Evolutionary conservation across 1,139 yeast genomes (phyloP), one percentile per base, ranked within the genome.

Genomic region (Taphrina wiesneri): DNA sequence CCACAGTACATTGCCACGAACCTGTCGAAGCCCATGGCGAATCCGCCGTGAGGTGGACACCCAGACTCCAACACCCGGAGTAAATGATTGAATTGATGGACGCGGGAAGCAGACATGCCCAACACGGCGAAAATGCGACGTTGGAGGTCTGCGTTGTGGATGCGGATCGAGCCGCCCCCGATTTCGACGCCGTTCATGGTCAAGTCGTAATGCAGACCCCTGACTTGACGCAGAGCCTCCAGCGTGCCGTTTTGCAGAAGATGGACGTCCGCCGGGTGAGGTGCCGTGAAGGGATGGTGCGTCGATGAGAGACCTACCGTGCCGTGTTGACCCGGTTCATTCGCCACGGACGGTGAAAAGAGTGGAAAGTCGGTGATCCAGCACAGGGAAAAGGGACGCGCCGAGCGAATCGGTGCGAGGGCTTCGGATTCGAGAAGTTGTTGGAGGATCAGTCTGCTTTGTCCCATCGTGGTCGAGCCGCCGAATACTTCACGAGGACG

Each of bases 41-140:
- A 80, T 0, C 99, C 99, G 1, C 98, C 97, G 78, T 93, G 99
- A 0, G 99, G 99, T 0, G 99, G 99, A 74, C 98, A 91, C 0
- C 99, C 99, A 78, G 89, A 85, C 53, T 85, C 84, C 68, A 93
- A 83, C 0, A 97, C 97, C 56, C 81, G 80, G 39, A 95, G 79
- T 57, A 93, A 80, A 76, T 95, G 99, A 0, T 96, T 96, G 79
- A 93, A 93, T n/a, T 90, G 78, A 21, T 76, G 19, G 74, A 59
- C 86, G 80, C 63, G 88, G 82, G 70, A 36, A 11, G 39, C 32
- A 2, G 66, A 19, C 30, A 88, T 79, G 41, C 83, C 76, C 65
- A 83, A 79, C 72, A 88, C 85, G 26, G 60, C 54, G 9, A 70
- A 34, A 1, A 93, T 83, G 74, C 80, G 89, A 68, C 81, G 81